Base-by-base conservation (phyloP, 2,329 filamentous ascomycete species). In the Fusarium chuoi region DNA sequence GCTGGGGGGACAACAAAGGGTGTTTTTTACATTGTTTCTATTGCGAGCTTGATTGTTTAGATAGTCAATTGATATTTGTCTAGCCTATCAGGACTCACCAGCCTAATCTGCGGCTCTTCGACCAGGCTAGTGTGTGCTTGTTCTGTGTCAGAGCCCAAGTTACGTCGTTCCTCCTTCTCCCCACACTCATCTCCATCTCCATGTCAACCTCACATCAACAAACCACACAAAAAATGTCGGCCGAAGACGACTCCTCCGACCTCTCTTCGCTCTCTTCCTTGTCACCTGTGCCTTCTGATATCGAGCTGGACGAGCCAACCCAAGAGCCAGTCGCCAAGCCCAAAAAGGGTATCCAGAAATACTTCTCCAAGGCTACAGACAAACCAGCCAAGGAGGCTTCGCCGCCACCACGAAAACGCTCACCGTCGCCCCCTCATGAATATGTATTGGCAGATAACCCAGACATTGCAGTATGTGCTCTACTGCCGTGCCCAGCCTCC, bases 391-490 rank as follows among this genome's bases (percentile, higher is more conserved):
- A 88, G 83, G 87, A 90, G 78, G 84, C 87, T 61, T 89, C 91
- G 76, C 91, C 92, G 72, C 91, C 91, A 65, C 87, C 91, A 78
- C 90, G 90, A 79, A 97, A 96, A 87, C 89, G 96, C 81, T 91
- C 93, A 65, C 92, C 94, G 26, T 98, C 95, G 75, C 96, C 96
- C 76, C 92, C 94, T 14, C 96, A 98, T 82, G 94, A 98, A 87
- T 94, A 93, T 83, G 92, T 94, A 35, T 87, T 98, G 64, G 94
- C 94, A 71, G 96, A 98, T 82, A 98, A 97, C 82, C 89, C 93
- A 71, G 93, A 96, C 80, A 95, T 98, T 85, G 93, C 96, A 77
- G 95, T 98, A 89, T 84, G 95, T 94, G 26, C 33, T n/a, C 41
- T 52, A 44, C 15, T 57, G 11, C 26, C 51, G 49, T 20, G 17